Conservation (phyloP, 176 grass and related monocot genomes). For the Carex parvula region DNA sequence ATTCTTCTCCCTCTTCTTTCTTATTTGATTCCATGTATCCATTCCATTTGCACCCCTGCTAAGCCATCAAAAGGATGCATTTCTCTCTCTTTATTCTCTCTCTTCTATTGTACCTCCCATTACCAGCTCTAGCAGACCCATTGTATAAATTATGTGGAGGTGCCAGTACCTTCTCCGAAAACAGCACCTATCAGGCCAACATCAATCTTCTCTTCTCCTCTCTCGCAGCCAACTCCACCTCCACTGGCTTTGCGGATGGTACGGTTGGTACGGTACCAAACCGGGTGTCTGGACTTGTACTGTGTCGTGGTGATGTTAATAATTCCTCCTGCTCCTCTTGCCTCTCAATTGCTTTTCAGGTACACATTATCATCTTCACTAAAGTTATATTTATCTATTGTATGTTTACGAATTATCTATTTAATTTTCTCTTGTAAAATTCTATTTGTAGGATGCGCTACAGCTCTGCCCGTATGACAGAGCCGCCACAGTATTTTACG, state of each 20-base stretch:
- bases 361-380: neutral
- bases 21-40: neutral
- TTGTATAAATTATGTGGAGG: slow-evolving; percentile 9
- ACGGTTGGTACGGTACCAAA: slow-evolving; percentile 23
- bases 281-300: slow-evolving; percentile 27
- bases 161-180: slow-evolving; percentile 15
- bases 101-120: neutral
- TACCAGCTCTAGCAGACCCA: neutral
- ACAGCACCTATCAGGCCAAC: slow-evolving; percentile 46
- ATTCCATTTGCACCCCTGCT: neutral
- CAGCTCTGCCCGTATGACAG: slow-evolving; percentile 29
- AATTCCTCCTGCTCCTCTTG: slow-evolving; percentile 31
- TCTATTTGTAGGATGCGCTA: slow-evolving; percentile 7
- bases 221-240: slow-evolving; percentile 13
- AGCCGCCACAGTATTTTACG: slow-evolving; percentile 39
- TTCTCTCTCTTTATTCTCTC: neutral
- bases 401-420: neutral
- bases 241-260: slow-evolving; percentile 15
- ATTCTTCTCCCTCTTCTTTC: neutral
- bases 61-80: neutral
- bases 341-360: neutral
- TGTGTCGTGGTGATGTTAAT: slow-evolving; percentile 39
- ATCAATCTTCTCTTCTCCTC: slow-evolving; percentile 28
- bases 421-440: neutral
- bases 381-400: neutral